Evolutionary conservation across 148 eudicot species (phyloP), one percentile per base, ranked within the genome.

Genomic region (Cornus kousa): DNA sequence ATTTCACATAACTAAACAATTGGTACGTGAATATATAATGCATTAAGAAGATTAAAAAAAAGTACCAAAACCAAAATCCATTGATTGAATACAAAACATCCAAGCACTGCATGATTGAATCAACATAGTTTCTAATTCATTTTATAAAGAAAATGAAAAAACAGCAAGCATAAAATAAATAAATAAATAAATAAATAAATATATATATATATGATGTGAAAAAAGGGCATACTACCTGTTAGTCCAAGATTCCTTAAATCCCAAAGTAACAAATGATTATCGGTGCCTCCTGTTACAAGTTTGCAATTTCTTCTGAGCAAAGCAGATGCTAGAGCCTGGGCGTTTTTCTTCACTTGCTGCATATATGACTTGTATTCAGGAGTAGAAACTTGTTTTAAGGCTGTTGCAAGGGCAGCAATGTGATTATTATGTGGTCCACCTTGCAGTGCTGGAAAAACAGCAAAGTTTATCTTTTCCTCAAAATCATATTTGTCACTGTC

Each of bases 371-470:
- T 96, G 86, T 88, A 96, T 82, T 88, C 99, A 43, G 90, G 90
- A 40, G 98, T 89, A 82, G 90, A 87, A 57, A 90, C 95, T 83
- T 96, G 98, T 80, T 93, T 96, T 89, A 96, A 85, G 70, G 95
- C 98, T 81, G 93, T 83, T 55, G 99, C 99, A 60, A 96, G 98
- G 78, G 98, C 99, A 70, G 97, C 99, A 81, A 92, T 93, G 86
- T 92, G 98, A 83, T 96, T 92, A 76, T 93, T 96, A 86, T 96
- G 98, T 17, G 99, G 99, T 22, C 99, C 99, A 78, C 99, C 99
- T 84, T 96, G 99, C 80, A 96, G 78, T 14, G 95, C 97, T 10
- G 99, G 98, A 78, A 89, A 96, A 70, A 96, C 97, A 72, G 98
- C 99, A 88, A 90, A 92, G 83, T 90, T 96, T 84, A 96, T 96